Conservation (phyloP, 108 stramenopile genomes). For the Nannochloropsis gaditana region DNA sequence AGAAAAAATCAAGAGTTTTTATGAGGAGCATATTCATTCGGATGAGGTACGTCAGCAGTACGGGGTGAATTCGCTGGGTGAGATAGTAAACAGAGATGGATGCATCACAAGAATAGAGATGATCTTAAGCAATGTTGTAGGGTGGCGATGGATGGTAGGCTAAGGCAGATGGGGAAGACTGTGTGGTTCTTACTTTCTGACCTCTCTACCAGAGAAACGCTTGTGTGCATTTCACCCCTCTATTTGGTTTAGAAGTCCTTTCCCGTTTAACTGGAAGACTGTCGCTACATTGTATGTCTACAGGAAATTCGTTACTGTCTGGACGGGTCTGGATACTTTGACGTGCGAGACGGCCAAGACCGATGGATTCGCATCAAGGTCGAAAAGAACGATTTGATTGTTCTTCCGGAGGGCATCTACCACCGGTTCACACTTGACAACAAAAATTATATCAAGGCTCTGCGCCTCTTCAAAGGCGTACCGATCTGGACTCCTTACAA, state of each 20-base stretch:
- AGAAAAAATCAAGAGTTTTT: constrained; percentile 79
- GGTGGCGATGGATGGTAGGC: too few species aligned
- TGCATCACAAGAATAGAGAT: too few species aligned
- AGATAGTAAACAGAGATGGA: too few species aligned
- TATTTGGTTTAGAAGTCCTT: too few species aligned
- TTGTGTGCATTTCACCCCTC: too few species aligned
- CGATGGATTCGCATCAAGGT: constrained; percentile 85
- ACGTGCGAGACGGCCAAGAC: constrained; percentile 74
- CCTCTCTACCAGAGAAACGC: too few species aligned
- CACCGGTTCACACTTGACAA: constrained; percentile 83
- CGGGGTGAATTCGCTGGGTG: background rate
- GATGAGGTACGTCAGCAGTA: constrained; percentile 61
- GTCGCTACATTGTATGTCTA: background rate
- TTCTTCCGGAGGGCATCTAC: constrained; percentile 85
- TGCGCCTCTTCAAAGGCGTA: constrained; percentile 86
- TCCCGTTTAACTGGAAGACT: too few species aligned
- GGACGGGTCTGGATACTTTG: constrained; percentile 72
- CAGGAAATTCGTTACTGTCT: constrained; percentile 86
- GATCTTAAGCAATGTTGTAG: too few species aligned
- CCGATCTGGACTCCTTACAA: constrained; percentile 96
- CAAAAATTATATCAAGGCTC: constrained; percentile 75
- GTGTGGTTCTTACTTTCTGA: too few species aligned
- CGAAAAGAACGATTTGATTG: constrained; percentile 88
- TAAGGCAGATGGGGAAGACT: too few species aligned
- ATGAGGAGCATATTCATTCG: constrained; percentile 93